Base-by-base conservation (phyloP, 371 early-diverging fungal species). In the Mortierella sp. region DNA sequence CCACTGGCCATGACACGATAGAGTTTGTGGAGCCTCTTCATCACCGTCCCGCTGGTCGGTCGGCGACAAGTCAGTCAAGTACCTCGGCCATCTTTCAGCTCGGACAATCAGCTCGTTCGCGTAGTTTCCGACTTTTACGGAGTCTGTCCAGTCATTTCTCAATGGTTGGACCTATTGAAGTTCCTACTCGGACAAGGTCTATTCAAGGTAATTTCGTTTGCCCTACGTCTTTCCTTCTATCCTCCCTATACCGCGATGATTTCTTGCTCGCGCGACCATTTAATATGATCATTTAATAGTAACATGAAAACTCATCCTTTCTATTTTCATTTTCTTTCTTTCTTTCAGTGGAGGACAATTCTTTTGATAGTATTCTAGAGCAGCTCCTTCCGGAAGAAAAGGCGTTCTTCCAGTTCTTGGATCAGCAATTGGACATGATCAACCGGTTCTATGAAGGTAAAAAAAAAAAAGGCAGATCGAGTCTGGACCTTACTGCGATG, bases 401-500 rank as follows among this genome's bases (percentile, higher is more conserved):
- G 44, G 46, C 2, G 15, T 79, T 79, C 59, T 72, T 79, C 60
- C 52, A 59, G 29, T 79, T 72, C 56, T 57, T 79, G 19, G 73
- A 79, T 53, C 26, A 26, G 3, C 73, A 79, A 30, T 56, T 79
- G 14, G 56, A 43, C 21, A 63, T 70, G 46, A 70, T 79, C 15
- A 53, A 53, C 53, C 23, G 26, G 7, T 59, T 59, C 44, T 59
- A 59, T 23, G 18, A 43, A 43, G 59, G 59, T 59, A 44, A 30
- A 43, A 19, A 29, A 26, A 12, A 56, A 51, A n/a, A 48, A 5
- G 18, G 50, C 19, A 50, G 53, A 5, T 21, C 53, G 25, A 4
- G 53, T 26, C 1, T 2, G 21, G 25, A 23, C 15, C 21, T 18
- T 21, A 26, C 15, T 19, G 9, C 37, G 9, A 9, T 3, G 9